Evolutionary conservation across 2,329 filamentous ascomycete genomes (phyloP).

Genomic region (Sarocladiaceae sp.): DNA sequence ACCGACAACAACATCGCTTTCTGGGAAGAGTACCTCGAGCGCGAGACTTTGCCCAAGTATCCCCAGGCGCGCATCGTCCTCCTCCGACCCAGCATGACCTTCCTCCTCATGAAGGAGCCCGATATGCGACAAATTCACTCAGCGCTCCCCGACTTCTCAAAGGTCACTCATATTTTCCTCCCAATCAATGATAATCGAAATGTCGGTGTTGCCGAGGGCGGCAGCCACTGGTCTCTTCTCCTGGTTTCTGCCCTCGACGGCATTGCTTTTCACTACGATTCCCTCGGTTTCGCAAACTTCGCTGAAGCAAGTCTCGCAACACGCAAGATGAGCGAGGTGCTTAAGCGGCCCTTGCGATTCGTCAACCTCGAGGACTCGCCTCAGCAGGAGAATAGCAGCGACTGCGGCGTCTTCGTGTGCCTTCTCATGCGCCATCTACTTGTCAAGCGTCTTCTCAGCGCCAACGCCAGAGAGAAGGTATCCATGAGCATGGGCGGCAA

Average conservation of each 20-base stretch:
- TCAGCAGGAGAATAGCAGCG: conserved; percentile 84
- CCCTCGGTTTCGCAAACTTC: conserved; percentile 68
- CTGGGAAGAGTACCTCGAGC: conserved; percentile 96
- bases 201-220: conserved; percentile 72
- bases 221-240: conserved; percentile 90
- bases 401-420: conserved; percentile 95
- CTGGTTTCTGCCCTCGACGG: conserved; percentile 84
- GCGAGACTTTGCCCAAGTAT: conserved; percentile 73
- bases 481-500: conserved; percentile 90
- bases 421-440: conserved; percentile 92
- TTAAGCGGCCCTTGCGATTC: conserved; percentile 64
- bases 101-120: conserved; percentile 74
- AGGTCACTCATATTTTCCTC: conserved; percentile 87
- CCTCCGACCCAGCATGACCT: conserved; percentile 86
- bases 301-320: conserved; percentile 65
- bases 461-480: conserved; percentile 77
- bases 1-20: conserved; percentile 97
- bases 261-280: conserved; percentile 96
- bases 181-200: conserved; percentile 87
- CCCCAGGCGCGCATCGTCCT: conserved; percentile 83
- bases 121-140: conserved; percentile 50
- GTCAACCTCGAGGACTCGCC: conserved; percentile 79
- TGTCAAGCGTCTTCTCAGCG: conserved; percentile 71
- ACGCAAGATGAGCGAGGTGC: conserved; percentile 60
- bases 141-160: conserved; percentile 73